Base-by-base conservation (phyloP, 2,329 filamentous ascomycete genomes). In the Fusarium bactridioides region DNA sequence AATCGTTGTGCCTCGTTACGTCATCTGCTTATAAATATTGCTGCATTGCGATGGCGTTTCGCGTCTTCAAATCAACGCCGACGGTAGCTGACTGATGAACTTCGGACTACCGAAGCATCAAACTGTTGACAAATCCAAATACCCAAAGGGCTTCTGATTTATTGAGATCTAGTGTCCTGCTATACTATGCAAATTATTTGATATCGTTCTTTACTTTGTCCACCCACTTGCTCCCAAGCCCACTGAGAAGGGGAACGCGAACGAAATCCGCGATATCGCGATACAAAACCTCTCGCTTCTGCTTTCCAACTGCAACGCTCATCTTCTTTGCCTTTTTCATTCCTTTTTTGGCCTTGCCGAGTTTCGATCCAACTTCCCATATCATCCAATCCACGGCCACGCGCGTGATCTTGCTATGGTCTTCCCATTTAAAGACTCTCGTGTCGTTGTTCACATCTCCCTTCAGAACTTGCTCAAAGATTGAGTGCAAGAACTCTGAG, bases 11-110 rank as follows among this genome's bases (percentile, higher is more conserved):
- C n/a, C 25, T n/a, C 12, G 35, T 73, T 70, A 73, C 71, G 70
- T 73, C 70, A 73, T 73, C 23, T 33, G 62, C 70, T 73, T 73
- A 73, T 73, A 73, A 73, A 73, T 73, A 43, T 29, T 10, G 16
- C 23, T 48, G 31, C 41, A 48, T 27, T 23, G 12, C 10, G 5
- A 33, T 25, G 16, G 19, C 23, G 13, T 35, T 35, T 57, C 23
- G 40, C 38, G 53, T 35, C 40, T 57, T 57, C 38, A 25, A 47
- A 45, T 25, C 29, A 58, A 58, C 23, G 10, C 31, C 25, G 55
- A 58, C 23, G 8, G 13, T 15, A 15, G 25, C 31, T 58, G 23
- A 51, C 43, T 38, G 43, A 58, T 57, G n/a, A 27, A 27, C 29
- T 13, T 57, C 23, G 31, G 54, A 48, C 40, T n/a, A n/a, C 43